These are phyloP conservation scores for Quercus mongolica DNA, from an alignment of 306 rosid species.

Conservation along the genomic window DNA sequence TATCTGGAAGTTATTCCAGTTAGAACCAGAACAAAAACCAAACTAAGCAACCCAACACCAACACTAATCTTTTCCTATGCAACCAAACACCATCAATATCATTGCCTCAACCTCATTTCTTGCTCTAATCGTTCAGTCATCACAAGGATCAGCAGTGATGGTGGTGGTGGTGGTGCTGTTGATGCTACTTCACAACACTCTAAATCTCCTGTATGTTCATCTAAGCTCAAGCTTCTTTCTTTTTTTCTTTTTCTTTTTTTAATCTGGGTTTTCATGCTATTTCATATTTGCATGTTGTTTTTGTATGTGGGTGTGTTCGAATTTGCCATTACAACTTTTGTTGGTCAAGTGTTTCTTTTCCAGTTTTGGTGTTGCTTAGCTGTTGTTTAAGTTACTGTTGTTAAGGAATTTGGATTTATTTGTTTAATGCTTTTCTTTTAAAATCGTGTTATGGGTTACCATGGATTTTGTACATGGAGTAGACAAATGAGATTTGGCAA, in stretches of 20 bases:
- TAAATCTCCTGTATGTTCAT: constrained; percentile 41
- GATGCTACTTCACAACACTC: constrained; percentile 46
- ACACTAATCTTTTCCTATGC: not conserved
- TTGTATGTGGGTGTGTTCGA: not conserved
- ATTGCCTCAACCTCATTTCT: constrained; percentile 20
- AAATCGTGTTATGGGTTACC: not conserved
- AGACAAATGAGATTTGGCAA: not conserved
- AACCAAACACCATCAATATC: not conserved
- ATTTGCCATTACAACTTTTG: not conserved
- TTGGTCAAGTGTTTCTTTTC: not conserved
- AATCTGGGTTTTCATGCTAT: not conserved
- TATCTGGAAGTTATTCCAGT: constrained; percentile 14
- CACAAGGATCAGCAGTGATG: constrained; percentile 36
- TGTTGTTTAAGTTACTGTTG: not conserved
- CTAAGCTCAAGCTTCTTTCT: not conserved
- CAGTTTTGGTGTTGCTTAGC: not conserved
- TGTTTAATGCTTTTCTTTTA: not conserved
- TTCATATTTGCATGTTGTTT: not conserved
- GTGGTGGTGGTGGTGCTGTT: constrained; percentile 20
- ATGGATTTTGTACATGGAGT: not conserved
- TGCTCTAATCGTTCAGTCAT: constrained; percentile 23
- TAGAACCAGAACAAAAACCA: constrained; percentile 20
- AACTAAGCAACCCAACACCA: constrained; percentile 13
- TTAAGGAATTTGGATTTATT: not conserved
- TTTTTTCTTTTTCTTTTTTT: constrained; percentile 1